These are phyloP conservation scores for Bretschneidera sinensis DNA, from an alignment of 345 rosid species.

Conservation along the genomic window DNA sequence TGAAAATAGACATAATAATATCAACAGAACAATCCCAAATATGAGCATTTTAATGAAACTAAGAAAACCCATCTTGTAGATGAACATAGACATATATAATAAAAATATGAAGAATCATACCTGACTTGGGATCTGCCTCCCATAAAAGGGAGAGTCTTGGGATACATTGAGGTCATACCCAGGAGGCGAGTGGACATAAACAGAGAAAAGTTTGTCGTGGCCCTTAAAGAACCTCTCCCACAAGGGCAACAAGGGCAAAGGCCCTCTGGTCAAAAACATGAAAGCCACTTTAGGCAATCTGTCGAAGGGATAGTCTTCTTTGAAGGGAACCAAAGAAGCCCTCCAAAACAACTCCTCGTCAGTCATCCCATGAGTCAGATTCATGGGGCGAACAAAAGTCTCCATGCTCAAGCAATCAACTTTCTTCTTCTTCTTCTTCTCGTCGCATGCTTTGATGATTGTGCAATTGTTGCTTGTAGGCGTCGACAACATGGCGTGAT, in stretches of 20 bases:
- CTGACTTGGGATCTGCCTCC: slow-evolving; percentile 75
- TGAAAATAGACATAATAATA: no score
- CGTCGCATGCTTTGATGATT: slow-evolving; percentile 28
- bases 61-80: no score
- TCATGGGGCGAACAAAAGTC: slow-evolving; percentile 45
- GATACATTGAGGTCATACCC: slow-evolving; percentile 53
- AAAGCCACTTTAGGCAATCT: slow-evolving; percentile 79
- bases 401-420: slow-evolving; percentile 46
- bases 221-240: slow-evolving; percentile 91
- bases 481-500: slow-evolving; percentile 20
- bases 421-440: slow-evolving; percentile 19
- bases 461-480: slow-evolving; percentile 28
- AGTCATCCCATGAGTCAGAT: slow-evolving; percentile 48
- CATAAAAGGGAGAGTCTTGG: slow-evolving; percentile 51
- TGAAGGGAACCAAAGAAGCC: slow-evolving; percentile 73
- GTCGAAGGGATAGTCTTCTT: slow-evolving; percentile 52
- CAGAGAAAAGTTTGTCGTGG: slow-evolving; percentile 46
- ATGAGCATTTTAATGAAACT: no score
- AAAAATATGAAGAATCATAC: slow-evolving; percentile 28
- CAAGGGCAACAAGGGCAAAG: slow-evolving; percentile 74
- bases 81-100: no score
- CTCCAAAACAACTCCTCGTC: slow-evolving; percentile 80
- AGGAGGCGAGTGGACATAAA: slow-evolving; percentile 65
- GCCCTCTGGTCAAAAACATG: slow-evolving; percentile 89
- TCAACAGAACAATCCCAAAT: no score